Conservation (phyloP, 1,139 yeast species). For the Candida labiduridarum region DNA sequence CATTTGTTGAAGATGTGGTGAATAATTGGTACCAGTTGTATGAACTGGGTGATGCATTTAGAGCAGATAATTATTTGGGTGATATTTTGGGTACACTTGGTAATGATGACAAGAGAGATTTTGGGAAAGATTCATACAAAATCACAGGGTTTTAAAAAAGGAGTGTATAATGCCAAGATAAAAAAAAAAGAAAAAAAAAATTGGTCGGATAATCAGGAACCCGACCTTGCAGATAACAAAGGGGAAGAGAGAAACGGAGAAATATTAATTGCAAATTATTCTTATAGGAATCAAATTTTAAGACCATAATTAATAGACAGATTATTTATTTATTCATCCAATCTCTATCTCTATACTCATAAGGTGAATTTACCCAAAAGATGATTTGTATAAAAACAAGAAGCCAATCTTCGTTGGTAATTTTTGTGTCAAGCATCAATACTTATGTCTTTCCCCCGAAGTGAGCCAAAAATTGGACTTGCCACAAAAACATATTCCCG, state of each 20-base stretch:
- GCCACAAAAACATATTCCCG: neutral
- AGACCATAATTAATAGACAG: too few relatives aligned
- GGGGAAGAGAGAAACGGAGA: neutral
- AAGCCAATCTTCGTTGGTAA: too few relatives aligned
- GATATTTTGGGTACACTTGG: constrained; percentile 59
- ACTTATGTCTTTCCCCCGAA: too few relatives aligned
- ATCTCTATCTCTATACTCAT: too few relatives aligned
- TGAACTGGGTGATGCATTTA: constrained; percentile 33
- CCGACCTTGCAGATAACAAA: neutral
- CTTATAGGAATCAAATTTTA: too few relatives aligned
- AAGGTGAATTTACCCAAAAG: too few relatives aligned
- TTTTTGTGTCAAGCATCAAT: too few relatives aligned
- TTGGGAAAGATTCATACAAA: constrained; percentile 25
- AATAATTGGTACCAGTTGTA: constrained; percentile 56
- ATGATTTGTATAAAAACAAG: too few relatives aligned
- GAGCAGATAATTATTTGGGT: constrained; percentile 58
- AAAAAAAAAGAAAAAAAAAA: neutral
- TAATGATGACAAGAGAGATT: constrained; percentile 27
- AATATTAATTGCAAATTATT: neutral
- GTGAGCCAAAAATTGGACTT: too few relatives aligned
- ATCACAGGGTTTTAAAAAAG: constrained; percentile 14
- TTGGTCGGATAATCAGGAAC: too few relatives aligned
- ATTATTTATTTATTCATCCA: too few relatives aligned
- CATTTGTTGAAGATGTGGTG: constrained; percentile 56
- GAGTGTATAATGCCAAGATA: neutral